Conservation (phyloP, 768 basidiomycete species). For the Chlorophyllum brunneum region DNA sequence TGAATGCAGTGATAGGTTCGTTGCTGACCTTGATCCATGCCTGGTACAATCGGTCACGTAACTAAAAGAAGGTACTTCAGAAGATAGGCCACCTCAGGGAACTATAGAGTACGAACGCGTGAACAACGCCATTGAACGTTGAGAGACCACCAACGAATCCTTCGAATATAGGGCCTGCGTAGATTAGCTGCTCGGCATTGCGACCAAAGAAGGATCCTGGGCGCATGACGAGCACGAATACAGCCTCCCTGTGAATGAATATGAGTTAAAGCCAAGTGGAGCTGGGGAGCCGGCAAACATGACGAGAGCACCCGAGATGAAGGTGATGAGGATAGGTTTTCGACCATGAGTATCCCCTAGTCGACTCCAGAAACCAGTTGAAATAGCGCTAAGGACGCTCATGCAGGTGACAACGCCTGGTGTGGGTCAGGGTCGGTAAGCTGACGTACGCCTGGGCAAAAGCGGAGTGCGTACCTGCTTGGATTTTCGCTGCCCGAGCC, state of each 20-base stretch:
- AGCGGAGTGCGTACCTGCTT: slow-evolving; percentile 42
- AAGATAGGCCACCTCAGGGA: slow-evolving; percentile 21
- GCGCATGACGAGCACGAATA: slow-evolving; percentile 75
- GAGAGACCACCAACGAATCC: slow-evolving; percentile 73
- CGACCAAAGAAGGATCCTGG: slow-evolving; percentile 40
- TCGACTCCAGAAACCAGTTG: slow-evolving; percentile 85
- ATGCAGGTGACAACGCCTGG: slow-evolving; percentile 68
- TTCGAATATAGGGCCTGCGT: slow-evolving; percentile 76
- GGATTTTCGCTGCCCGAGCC: slow-evolving; percentile 67
- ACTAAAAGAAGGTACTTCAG: slow-evolving; percentile 28
- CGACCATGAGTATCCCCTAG: slow-evolving; percentile 75
- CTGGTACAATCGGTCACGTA: slow-evolving; percentile 51
- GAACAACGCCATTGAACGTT: slow-evolving; percentile 61
- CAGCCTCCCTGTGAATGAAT: slow-evolving; percentile 55
- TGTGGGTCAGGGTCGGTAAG: neutral
- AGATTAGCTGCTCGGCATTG: slow-evolving; percentile 67
- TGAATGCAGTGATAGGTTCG: neutral
- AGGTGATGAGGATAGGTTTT: slow-evolving; percentile 65
- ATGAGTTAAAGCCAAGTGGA: slow-evolving; percentile 2
- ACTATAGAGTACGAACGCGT: slow-evolving; percentile 54
- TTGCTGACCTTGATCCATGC: slow-evolving; percentile 41
- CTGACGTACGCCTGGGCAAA: neutral
- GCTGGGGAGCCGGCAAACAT: slow-evolving; percentile 46
- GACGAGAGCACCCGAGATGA: slow-evolving; percentile 64
- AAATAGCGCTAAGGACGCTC: slow-evolving; percentile 76